Evolutionary conservation across 2,329 filamentous ascomycete species (phyloP), one percentile per base, ranked within the genome.

Genomic region (Fusarium torulosum): DNA sequence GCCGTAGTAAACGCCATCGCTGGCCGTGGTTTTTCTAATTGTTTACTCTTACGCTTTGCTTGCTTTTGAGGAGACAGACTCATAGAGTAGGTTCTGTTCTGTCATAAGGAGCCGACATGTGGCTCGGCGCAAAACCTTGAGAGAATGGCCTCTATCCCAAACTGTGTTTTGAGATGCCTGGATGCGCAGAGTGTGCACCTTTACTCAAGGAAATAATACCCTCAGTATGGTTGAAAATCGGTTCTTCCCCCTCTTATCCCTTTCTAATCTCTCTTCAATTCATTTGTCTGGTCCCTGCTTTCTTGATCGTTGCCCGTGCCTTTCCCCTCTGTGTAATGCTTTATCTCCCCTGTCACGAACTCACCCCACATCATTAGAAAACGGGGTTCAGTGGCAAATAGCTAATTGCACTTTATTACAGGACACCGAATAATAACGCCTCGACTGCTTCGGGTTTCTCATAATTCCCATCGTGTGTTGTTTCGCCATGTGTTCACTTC

Each of bases 351-450:
- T 59, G 55, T 52, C 57, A 33, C 52, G 51, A 58, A 59, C 56
- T 72, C 69, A 69, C 67, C 63, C 69, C 69, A 72, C 63, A 72
- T 54, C 51, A 44, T 55, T 58, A 43, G 47, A 51, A 55, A 63
- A 62, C 55, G 38, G 42, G 62, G 63, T 17, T 57, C 54, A 45
- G 70, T 66, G 67, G 66, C 66, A 51, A 72, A 62, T 63, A 27
- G 38, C 58, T 53, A 52, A 27, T 25, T 38, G 59, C 59, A 53
- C 29, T 45, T 46, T 45, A 37, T 64, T 57, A 45, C 55, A 47
- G 46, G 23, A 50, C 33, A 25, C 19, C 54, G 31, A 25, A 25
- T 25, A 25, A 20, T 40, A 56, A 54, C 53, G 53, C 57, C 55
- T 61, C 33, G 19, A 45, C 35, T 47, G 56, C 60, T 45, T 53